A percentile compares a stretch with the other conserved stretches of the same genome.
phyloP scores from a whole-genome alignment of 2,329 filamentous ascomycete genomes.

The Trichophaea hybrida region DNA sequence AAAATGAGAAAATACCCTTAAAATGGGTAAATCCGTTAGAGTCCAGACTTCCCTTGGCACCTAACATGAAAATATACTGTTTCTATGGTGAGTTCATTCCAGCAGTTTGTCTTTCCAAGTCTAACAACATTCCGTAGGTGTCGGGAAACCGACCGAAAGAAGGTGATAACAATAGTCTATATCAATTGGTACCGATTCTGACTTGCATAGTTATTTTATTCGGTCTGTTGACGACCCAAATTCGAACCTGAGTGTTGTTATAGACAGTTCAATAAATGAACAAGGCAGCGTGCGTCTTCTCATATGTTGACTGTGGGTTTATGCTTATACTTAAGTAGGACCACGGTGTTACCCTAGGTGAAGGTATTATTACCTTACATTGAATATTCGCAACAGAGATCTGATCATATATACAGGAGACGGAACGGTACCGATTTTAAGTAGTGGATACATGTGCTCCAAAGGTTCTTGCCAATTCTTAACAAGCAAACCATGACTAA shows the following conservation, averaged over 20 bases:
- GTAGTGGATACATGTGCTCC: slow-evolving; percentile 90
- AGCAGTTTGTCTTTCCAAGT: no score
- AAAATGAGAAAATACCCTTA: slow-evolving; percentile 54
- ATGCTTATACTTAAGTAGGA: slow-evolving; percentile 37
- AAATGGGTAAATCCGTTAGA: slow-evolving; percentile 97
- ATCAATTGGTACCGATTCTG: no score
- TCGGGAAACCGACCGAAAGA: slow-evolving; percentile 22
- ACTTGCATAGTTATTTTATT: slow-evolving; percentile 55
- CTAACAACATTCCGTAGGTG: slow-evolving; percentile 4
- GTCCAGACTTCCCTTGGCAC: slow-evolving; percentile 70
- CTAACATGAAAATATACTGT: slow-evolving; percentile 86
- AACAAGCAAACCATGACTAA: no score
- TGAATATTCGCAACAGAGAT: no score
- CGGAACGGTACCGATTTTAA: slow-evolving; percentile 86
- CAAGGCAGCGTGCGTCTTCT: slow-evolving; percentile 34
- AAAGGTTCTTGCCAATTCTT: slow-evolving; percentile 40
- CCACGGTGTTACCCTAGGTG: slow-evolving; percentile 86
- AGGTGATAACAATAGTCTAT: not conserved
- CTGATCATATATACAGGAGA: slow-evolving; percentile 35
- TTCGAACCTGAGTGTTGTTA: slow-evolving; percentile 59
- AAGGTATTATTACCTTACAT: slow-evolving; percentile 39
- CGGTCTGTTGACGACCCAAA: slow-evolving; percentile 51
- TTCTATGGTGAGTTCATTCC: slow-evolving; percentile 52
- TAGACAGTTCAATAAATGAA: slow-evolving; percentile 49
- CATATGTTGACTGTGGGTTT: not conserved